Base-by-base conservation (phyloP, 139 green algal genomes). In the Chlorella ohadii region DNA sequence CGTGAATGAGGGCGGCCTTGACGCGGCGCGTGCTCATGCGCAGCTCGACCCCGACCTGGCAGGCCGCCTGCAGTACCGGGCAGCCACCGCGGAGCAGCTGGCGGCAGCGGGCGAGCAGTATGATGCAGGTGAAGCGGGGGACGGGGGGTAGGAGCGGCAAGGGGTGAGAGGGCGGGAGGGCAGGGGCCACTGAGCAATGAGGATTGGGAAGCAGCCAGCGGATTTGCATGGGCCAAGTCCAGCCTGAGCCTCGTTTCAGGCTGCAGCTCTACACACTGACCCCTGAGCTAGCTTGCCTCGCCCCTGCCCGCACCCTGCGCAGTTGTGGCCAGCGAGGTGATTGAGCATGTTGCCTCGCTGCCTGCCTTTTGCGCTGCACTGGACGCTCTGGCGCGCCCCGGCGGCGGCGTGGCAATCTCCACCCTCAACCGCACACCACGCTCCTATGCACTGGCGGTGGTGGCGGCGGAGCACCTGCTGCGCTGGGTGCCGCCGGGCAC, bases 391-490 rank as follows among this genome's bases (percentile, higher is more conserved):
- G 73, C 85, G 5, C 56, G 44, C 27, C 77, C 80, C 25, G 87
- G 88, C 23, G 93, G 93, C 19, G 85, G 74, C 38, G 84, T 96
- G 31, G 85, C 96, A 11, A 74, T 99, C 12, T 96, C 94, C 34
- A 99, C 96, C 0, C 88, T 99, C 38, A 98, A 97, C 88, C 89
- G 96, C 65, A 98, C 96, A 1, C 85, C 89, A 1, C 85, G 85
- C 33, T 93, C 95, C 0, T 98, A 94, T 79, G 89, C 89, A 3
- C 33, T 97, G 27, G 96, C 95, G 1, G 94, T 99, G 28, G 86
- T 96, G 57, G 94, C 70, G 6, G 96, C 96, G 0, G 96, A 99
- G 93, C 90, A 93, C 59, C 38, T 98, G 17, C 65, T 93, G 12
- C 56, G 92, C 20, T 44, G 95, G 72, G 87, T 96, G 38, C 94